phyloP scores from a whole-genome alignment of 257 asterid genomes.

The Solanum bulbocastanum region DNA sequence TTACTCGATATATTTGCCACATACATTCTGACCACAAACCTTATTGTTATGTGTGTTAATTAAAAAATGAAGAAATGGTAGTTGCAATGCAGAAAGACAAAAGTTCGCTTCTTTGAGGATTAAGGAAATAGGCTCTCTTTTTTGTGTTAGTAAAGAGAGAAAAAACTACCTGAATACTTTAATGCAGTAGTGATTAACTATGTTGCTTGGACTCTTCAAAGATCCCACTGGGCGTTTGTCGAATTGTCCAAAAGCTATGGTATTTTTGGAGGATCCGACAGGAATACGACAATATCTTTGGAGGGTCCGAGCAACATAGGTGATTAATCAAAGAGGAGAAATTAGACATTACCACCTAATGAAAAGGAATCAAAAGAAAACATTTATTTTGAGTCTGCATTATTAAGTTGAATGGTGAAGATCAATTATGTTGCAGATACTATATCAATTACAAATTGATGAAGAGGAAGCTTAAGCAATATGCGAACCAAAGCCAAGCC shows the following conservation, averaged over 20 bases:
- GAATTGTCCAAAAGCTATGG: neutral
- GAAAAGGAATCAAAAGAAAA: neutral
- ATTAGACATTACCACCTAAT: neutral
- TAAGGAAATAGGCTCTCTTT: neutral
- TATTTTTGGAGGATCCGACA: neutral
- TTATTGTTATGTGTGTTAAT: neutral
- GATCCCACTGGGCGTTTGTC: neutral
- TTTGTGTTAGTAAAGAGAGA: neutral
- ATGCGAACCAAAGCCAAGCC: constrained; percentile 52
- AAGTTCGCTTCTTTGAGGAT: neutral
- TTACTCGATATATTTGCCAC: neutral
- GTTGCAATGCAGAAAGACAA: neutral
- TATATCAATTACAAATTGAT: constrained; percentile 92
- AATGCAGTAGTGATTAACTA: neutral
- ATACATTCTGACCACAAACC: neutral
- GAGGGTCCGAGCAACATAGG: neutral
- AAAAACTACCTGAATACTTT: neutral
- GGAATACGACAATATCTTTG: neutral
- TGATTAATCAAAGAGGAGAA: neutral
- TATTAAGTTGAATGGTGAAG: neutral
- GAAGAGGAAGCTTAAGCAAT: constrained; percentile 86
- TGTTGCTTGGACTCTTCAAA: neutral
- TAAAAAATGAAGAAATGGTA: neutral
- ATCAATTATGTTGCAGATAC: constrained; percentile 36
- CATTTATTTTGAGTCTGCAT: neutral